These are phyloP conservation scores for Backusella psychrophila DNA, from an alignment of 192 early-diverging fungal species.

Conservation along the genomic window DNA sequence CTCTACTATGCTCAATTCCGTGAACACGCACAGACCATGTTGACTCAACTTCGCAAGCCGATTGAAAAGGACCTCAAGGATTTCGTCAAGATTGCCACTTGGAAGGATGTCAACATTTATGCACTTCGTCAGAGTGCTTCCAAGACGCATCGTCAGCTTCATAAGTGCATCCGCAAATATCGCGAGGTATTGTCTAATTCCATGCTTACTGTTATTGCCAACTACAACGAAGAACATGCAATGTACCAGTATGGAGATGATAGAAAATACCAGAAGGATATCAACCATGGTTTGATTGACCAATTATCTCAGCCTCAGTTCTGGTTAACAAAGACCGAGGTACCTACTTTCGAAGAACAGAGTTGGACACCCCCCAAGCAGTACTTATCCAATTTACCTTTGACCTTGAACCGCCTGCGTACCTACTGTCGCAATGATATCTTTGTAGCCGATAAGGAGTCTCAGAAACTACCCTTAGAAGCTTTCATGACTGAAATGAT, in stretches of 20 bases:
- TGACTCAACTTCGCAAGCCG: constrained; percentile 62
- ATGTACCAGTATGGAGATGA: constrained; percentile 40
- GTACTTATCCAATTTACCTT: constrained; percentile 41
- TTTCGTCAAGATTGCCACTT: constrained; percentile 93
- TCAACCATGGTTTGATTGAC: constrained; percentile 36
- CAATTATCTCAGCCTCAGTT: constrained; percentile 32
- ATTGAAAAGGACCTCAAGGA: constrained; percentile 88
- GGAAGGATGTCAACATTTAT: constrained; percentile 96
- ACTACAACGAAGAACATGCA: constrained; percentile 42
- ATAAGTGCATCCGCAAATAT: constrained; percentile 90
- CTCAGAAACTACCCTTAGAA: constrained; percentile 36
- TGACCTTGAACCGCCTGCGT: constrained; percentile 42
- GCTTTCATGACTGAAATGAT: constrained; percentile 53
- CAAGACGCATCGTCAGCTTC: constrained; percentile 86
- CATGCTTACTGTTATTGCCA: constrained; percentile 63
- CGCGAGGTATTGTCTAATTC: constrained; percentile 74
- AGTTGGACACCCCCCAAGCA: constrained; percentile 27
- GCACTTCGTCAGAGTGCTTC: constrained; percentile 88
- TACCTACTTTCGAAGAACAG: neutral
- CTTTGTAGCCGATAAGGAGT: constrained; percentile 22
- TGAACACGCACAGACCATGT: constrained; percentile 48
- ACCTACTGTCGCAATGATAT: constrained; percentile 39
- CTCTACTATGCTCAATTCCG: constrained; percentile 83
- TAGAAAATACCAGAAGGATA: constrained; percentile 26
- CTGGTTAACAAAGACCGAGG: constrained; percentile 37